Base-by-base conservation (phyloP, 148 eudicot genomes). In the Camellia sinensis region DNA sequence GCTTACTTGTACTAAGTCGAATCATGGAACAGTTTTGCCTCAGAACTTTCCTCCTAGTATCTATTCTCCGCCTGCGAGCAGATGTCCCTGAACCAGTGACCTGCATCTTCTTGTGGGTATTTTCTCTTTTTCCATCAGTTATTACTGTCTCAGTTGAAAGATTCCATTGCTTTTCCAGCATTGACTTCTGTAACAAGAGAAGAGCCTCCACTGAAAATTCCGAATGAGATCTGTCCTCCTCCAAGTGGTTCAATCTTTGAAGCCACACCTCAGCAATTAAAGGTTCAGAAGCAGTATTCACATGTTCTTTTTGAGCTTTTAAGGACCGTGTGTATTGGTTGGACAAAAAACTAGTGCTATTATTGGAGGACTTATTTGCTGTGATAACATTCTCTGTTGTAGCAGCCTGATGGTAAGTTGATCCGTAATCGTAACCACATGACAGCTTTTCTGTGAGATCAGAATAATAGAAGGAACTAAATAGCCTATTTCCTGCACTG, bases 141-240 rank as follows among this genome's bases (percentile, higher is more conserved):
- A 37, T 22, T 19, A 76, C 64, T 37, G 62, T 69, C 67, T 89
- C 89, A 66, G 90, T 77, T n/a, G 98, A 90, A 68, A 93, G 87
- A 77, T 84, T 90, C 91, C 92, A 91, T 87, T 92, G 98, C 82
- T 96, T 92, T 78, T 96, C 98, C 75, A 96, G 86, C 89, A 92
- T 89, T 50, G 89, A 91, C 80, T 91, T 96, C 71, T 96, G 99
- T 74, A 93, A 77, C 80, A 92, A 81, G 72, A 96, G 92, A 50
- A 96, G 83, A 62, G 94, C 97, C 71, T 96, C 98, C 79, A 91
- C 87, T 14, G 88, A 64, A 74, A 87, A 73, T 77, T 89, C 97
- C 37, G 74, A 78, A 66, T 88, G 82, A 17, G 74, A 81, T 63
- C 52, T 15, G 70, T 87, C 91, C 63, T 86, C 91, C 52, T 89